Evolutionary conservation across 2,329 filamentous ascomycete species (phyloP), one percentile per base, ranked within the genome.

Genomic region (Davidsoniella neocaledoniae): DNA sequence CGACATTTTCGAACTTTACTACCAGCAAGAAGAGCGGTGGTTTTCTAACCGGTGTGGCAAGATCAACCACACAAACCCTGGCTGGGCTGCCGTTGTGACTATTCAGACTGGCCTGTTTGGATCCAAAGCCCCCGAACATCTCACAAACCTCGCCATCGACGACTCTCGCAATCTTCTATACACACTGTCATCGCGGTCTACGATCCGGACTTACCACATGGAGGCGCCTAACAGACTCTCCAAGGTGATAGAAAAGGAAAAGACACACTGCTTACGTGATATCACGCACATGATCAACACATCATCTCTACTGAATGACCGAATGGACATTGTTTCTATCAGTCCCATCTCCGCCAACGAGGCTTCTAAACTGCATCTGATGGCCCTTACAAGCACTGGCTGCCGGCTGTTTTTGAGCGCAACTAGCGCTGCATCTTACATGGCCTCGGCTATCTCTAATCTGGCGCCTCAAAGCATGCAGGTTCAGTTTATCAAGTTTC

Each of bases 11-110:
- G 91, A 98, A 65, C 75, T 98, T 49, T 88, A 83, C 57, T 98
- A 98, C 62, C 90, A 96, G 64, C 87, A 94, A 60, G 87, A 96
- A 63, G 91, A 98, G 65, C 83, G 84, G 58, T 98, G 91, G 91
- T 98, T 98, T 61, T 82, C 84, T 48, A 87, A 80, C 63, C 77
- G 83, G 56, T 93, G 86, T 61, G 80, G 82, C 53, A 94, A 88
- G 65, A 79, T 90, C 55, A 93, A 93, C 61, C 91, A 95, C 62
- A 90, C 82, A 45, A 81, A 76, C 61, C 79, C 76, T 3, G 80
- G 82, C 33, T 81, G 84, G 69, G 73, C 74, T 50, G 80, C 76
- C 9, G 72, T 83, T 2, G 68, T 86, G 0, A 68, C 64, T 0
- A 56, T 76, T 0, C 66, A 70, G 17, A 62, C 66, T n/a, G 61